phyloP scores from a whole-genome alignment of 768 basidiomycete genomes.

The Tricholoma sp. region DNA sequence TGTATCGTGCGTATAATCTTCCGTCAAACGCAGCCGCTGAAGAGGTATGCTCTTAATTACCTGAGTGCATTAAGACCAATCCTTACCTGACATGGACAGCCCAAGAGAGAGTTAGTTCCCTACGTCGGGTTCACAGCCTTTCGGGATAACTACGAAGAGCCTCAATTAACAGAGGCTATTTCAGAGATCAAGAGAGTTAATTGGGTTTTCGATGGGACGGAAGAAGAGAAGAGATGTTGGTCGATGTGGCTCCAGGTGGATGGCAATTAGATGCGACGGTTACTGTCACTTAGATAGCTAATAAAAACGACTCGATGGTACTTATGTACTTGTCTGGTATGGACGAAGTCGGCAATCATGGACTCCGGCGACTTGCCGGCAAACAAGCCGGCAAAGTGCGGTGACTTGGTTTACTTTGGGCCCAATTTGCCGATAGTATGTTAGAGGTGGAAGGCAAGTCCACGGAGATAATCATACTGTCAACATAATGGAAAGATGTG shows the following conservation, averaged over 20 bases:
- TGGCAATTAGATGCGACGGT: conserved; percentile 40
- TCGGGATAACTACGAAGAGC: conserved; percentile 60
- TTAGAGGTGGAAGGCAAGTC: not conserved
- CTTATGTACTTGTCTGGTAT: no score
- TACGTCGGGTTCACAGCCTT: conserved; percentile 56
- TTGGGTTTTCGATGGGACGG: conserved; percentile 74
- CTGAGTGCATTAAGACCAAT: not conserved
- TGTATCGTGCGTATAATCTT: conserved; percentile 73
- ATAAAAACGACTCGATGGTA: no score
- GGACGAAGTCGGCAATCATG: not conserved
- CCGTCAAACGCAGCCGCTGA: conserved; percentile 37
- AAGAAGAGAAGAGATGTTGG: conserved; percentile 70
- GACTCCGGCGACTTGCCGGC: conserved; percentile 6
- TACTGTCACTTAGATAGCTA: not conserved
- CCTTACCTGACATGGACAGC: conserved; percentile 23
- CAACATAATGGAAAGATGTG: not conserved
- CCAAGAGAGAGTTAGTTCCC: conserved; percentile 49
- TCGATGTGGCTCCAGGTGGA: conserved; percentile 82
- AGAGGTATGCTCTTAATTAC: conserved; percentile 32
- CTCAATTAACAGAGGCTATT: conserved; percentile 66
- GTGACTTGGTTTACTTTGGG: not conserved
- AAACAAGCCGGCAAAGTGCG: conserved; percentile 3
- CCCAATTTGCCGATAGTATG: not conserved
- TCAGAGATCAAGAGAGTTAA: conserved; percentile 70
- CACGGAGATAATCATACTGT: not conserved